Evolutionary conservation across 2,329 filamentous ascomycete species (phyloP).

Genomic region (Coleophoma cylindrospora): DNA sequence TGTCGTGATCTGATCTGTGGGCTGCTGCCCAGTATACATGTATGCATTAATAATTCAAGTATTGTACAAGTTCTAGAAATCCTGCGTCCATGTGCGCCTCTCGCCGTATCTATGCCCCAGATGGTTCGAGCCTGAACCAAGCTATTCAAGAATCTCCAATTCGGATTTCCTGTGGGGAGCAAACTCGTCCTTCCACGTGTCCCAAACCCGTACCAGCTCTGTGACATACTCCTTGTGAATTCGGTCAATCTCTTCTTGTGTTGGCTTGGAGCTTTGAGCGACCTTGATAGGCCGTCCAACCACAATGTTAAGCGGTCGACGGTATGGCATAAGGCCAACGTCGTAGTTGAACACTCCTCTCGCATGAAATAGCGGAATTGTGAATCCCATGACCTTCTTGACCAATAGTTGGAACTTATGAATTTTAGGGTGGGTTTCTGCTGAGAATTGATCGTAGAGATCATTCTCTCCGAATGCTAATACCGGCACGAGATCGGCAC

Average conservation of each 20-base stretch:
- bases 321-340: conserved; percentile 91
- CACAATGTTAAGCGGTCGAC: conserved; percentile 81
- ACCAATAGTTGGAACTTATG: conserved; percentile 78
- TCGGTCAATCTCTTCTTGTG: conserved; percentile 71
- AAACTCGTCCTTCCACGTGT: conserved; percentile 74
- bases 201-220: conserved; percentile 70
- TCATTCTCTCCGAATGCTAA: conserved; percentile 95
- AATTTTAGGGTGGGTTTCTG: conserved; percentile 70
- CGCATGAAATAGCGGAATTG: conserved; percentile 84
- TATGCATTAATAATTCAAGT: too few species aligned
- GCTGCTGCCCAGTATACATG: too few species aligned
- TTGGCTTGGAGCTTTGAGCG: conserved; percentile 54
- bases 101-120: too few species aligned
- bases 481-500: conserved; percentile 91
- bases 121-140: not conserved
- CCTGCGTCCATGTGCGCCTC: too few species aligned
- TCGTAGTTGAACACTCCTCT: conserved; percentile 97
- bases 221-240: conserved; percentile 74
- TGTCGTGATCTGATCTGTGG: too few species aligned
- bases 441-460: conserved; percentile 84
- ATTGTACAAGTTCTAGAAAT: too few species aligned
- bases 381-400: conserved; percentile 87
- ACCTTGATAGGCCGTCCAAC: conserved; percentile 79
- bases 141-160: conserved; percentile 58
- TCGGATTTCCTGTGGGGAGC: conserved; percentile 57